A percentile compares a stretch with the other conserved stretches of the same genome.
phyloP scores from a whole-genome alignment of 2,329 filamentous ascomycete species.

The Pestalotiopsis sp. region DNA sequence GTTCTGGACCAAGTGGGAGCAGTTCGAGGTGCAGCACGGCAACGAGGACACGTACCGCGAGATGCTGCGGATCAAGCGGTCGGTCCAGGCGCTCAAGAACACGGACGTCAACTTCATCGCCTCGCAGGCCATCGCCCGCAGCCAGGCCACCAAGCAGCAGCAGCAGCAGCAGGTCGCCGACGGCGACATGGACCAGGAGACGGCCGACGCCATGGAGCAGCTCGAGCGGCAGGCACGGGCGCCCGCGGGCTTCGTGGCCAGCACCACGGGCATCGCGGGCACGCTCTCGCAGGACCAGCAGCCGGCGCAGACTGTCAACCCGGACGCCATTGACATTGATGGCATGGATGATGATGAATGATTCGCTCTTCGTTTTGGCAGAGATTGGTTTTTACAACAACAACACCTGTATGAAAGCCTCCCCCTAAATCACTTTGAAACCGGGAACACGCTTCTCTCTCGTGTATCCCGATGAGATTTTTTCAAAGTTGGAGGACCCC shows the following conservation, averaged over 20 bases:
- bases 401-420: not conserved
- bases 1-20: conserved; percentile 97
- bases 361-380: conserved; percentile 1
- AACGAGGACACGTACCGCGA: conserved; percentile 99
- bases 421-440: not conserved
- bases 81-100: conserved; percentile 96
- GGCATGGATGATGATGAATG: conserved; percentile 63
- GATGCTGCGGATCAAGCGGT: conserved; percentile 96
- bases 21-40: conserved; percentile 95
- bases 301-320: conserved; percentile 63
- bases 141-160: conserved; percentile 57
- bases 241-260: conserved; percentile 87
- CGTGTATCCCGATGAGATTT: not conserved
- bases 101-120: conserved; percentile 99
- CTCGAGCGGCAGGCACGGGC: conserved; percentile 87
- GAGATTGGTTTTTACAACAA: not conserved
- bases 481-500: not conserved
- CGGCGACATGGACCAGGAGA: conserved; percentile 48
- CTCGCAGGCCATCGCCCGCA: conserved; percentile 86
- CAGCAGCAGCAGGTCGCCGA: conserved; percentile 28
- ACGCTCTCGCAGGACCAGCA: conserved; percentile 51
- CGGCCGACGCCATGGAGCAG: conserved; percentile 83
- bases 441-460: not conserved
- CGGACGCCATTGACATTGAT: conserved; percentile 84
- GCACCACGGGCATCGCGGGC: conserved; percentile 73